These are phyloP conservation scores for Candida railenensis DNA, from an alignment of 805 yeast genomes.

Conservation along the genomic window DNA sequence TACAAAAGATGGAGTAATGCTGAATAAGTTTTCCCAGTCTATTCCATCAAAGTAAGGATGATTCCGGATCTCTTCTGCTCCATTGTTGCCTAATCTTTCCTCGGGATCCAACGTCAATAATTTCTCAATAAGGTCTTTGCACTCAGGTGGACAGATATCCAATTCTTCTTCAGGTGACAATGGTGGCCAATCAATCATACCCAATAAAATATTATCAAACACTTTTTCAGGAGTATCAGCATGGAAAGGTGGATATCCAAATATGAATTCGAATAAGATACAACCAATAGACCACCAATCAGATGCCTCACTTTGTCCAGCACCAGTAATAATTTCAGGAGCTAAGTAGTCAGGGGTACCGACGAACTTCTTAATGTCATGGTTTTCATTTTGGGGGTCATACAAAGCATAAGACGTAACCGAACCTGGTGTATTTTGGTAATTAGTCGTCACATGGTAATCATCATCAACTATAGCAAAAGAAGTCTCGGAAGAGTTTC, in stretches of 20 bases:
- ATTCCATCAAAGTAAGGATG: conserved; percentile 77
- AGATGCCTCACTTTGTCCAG: conserved; percentile 77
- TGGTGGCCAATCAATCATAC: conserved; percentile 83
- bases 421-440: conserved; percentile 15
- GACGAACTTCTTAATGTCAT: conserved; percentile 64
- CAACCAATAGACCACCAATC: conserved; percentile 99
- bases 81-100: conserved; percentile 72
- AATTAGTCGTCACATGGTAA: conserved; percentile 25
- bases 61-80: conserved; percentile 71
- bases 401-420: conserved; percentile 56
- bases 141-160: conserved; percentile 57
- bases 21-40: conserved; percentile 72
- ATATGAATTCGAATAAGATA: conserved; percentile 84
- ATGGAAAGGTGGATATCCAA: conserved; percentile 95
- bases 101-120: conserved; percentile 64
- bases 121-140: conserved; percentile 68
- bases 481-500: conserved; percentile 57
- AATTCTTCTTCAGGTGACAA: conserved; percentile 52
- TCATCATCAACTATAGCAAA: conserved; percentile 57
- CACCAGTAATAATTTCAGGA: conserved; percentile 90
- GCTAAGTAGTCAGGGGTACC: conserved; percentile 99
- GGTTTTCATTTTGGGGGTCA: conserved; percentile 59
- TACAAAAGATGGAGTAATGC: conserved; percentile 76
- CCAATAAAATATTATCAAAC: conserved; percentile 73
- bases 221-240: conserved; percentile 76